Conservation (phyloP, 495 filamentous ascomycete genomes). For the Alectoria sarmentosa region DNA sequence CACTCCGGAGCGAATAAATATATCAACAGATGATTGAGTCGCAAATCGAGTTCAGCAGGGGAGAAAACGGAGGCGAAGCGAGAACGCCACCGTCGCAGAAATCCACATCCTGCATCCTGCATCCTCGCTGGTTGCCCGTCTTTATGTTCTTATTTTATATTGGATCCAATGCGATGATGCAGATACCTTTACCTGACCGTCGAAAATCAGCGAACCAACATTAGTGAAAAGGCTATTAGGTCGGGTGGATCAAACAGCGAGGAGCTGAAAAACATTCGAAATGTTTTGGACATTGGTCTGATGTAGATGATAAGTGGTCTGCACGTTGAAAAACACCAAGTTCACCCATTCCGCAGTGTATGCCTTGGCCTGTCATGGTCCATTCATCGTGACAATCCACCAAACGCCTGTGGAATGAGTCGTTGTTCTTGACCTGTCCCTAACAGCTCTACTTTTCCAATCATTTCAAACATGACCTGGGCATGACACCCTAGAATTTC, state of each 20-base stretch:
- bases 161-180: neutral
- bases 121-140: neutral
- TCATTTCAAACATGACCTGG: too few relatives aligned
- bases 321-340: neutral
- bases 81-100: neutral
- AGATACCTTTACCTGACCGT: neutral
- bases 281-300: neutral
- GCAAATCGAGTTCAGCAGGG: neutral
- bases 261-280: neutral
- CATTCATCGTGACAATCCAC: neutral
- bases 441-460: too few relatives aligned
- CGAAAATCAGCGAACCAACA: neutral
- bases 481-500: slow-evolving; percentile 4
- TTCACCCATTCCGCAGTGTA: neutral
- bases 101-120: neutral
- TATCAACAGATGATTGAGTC: neutral
- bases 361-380: neutral
- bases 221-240: neutral
- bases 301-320: neutral
- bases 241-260: neutral
- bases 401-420: neutral
- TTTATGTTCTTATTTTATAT: neutral
- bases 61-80: neutral
- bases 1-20: neutral
- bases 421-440: too few relatives aligned